Evolutionary conservation across 202 grass and related monocot species (phyloP), one percentile per base, ranked within the genome.

Genomic region (Cymbopogon flexuosus): DNA sequence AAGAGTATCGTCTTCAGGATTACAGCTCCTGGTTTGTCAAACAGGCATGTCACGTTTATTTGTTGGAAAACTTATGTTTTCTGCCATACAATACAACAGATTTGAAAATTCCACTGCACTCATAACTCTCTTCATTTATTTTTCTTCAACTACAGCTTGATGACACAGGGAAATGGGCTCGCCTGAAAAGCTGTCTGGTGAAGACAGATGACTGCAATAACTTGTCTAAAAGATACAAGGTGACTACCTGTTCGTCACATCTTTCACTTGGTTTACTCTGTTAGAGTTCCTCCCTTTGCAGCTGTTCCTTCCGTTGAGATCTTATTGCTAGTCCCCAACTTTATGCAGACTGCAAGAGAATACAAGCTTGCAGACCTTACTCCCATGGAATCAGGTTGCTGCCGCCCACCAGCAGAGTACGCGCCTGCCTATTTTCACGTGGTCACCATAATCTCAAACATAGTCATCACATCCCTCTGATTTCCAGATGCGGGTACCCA

Each of bases 1-100:
- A 95, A 70, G 96, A 95, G 62, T 98, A 93, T 68, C 96, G 86
- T 71, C 88, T 98, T 70, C 89, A 95, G 84, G 96, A 98, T 81
- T 98, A 93, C 70, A 98, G 92, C 78, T 90, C 96, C 87, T 98
- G 92, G 92, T 95, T 98, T 84, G 72, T 98, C 63, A 95, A 91
- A 78, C 96, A 98, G 83, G 96, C 87, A 81, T 84, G 75, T 10
- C 11, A 59, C 42, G 13, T 10, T 57, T 51, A 15, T 62, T 68
- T 73, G 3, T 40, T 70, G 29, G 18, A 18, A 77, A 29, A 60
- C 24, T 37, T 51, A 8, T 12, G 18, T 36, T 72, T 60, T 46
- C 72, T 54, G 64, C 12, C 65, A 74, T 62, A 49, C 46, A 60
- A 24, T 36, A 61, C 51, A 60, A 19, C 12, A 54, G 42, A 65